Evolutionary conservation across 768 basidiomycete species (phyloP).

Genomic region (Psilocybe sp.): DNA sequence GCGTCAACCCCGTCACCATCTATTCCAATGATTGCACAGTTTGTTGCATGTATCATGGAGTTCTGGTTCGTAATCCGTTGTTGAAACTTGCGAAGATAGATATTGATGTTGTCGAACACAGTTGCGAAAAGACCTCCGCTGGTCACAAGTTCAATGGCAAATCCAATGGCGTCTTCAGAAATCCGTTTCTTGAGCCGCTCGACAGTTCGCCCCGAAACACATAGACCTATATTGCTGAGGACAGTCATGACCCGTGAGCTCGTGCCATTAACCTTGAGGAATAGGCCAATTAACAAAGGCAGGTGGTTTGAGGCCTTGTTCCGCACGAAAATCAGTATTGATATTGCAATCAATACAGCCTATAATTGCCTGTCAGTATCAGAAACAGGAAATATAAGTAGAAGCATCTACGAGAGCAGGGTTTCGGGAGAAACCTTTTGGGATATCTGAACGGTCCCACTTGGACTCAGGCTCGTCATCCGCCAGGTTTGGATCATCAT

Average conservation of each 20-base stretch:
- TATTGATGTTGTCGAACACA: slow-evolving; percentile 34
- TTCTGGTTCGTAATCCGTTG: slow-evolving; percentile 26
- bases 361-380: too few species aligned
- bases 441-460: too few species aligned
- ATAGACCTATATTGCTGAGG: slow-evolving; percentile 25
- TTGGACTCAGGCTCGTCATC: too few species aligned
- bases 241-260: slow-evolving; percentile 23
- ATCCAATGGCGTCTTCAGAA: slow-evolving; percentile 20
- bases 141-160: slow-evolving; percentile 20
- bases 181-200: slow-evolving; percentile 24
- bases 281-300: slow-evolving; percentile 25
- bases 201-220: slow-evolving; percentile 21
- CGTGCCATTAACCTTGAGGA: slow-evolving; percentile 27
- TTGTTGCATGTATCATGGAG: slow-evolving; percentile 26
- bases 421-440: too few species aligned
- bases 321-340: slow-evolving; percentile 21
- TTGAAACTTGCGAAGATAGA: slow-evolving; percentile 26
- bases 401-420: too few species aligned
- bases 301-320: slow-evolving; percentile 26
- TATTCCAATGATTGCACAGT: slow-evolving; percentile 2
- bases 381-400: too few species aligned
- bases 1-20: neutral
- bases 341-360: slow-evolving; percentile 12
- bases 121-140: slow-evolving; percentile 15
- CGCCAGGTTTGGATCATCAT: too few species aligned